A percentile compares a stretch with the other conserved stretches of the same genome.
These are phyloP conservation scores for Paraphaeosphaeria minitans DNA, from an alignment of 2,329 filamentous ascomycete genomes.

Conservation along the genomic window DNA sequence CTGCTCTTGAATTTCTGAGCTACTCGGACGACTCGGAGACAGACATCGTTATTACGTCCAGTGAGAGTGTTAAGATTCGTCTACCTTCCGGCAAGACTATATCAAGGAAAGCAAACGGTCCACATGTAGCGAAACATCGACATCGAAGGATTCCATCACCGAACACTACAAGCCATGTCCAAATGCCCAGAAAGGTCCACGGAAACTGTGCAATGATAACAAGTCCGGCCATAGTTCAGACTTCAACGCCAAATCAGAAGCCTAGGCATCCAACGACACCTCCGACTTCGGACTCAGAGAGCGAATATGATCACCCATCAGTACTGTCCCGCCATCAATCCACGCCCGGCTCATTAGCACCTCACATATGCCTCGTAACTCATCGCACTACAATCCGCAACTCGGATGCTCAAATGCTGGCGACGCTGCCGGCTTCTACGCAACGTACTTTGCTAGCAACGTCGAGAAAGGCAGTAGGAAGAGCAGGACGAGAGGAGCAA, in stretches of 20 bases:
- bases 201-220: slow-evolving; percentile 1
- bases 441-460: neutral
- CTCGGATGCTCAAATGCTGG: slow-evolving; percentile 1
- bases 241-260: neutral
- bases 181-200: neutral
- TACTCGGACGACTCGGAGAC: neutral
- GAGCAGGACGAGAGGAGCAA: neutral
- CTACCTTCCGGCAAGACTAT: neutral
- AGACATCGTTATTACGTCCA: neutral
- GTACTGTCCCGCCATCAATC: neutral
- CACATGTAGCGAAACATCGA: neutral
- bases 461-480: neutral
- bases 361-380: neutral
- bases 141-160: neutral
- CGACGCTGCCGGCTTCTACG: neutral
- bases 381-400: neutral
- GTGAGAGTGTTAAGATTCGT: neutral
- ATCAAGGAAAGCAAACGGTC: neutral
- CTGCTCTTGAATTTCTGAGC: neutral
- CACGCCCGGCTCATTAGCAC: no score
- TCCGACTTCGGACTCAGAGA: neutral
- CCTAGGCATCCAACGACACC: neutral
- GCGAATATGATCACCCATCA: neutral
- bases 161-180: neutral
- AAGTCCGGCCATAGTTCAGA: neutral